Conservation (phyloP, 768 basidiomycete genomes). For the Xanthoconium purpureum region DNA sequence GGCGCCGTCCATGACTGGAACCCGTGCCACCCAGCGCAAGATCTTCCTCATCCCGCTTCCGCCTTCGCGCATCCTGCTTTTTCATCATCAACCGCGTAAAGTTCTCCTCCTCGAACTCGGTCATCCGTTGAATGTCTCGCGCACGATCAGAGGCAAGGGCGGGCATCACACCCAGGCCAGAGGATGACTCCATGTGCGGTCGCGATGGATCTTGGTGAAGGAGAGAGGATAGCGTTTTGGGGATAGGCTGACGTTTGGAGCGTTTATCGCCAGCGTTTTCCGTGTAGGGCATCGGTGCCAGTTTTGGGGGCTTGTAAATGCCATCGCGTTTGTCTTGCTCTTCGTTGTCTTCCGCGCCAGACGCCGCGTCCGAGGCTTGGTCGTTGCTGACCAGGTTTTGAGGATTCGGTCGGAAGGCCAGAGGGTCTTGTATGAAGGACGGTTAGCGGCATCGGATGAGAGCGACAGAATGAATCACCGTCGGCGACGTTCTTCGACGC, state of each 20-base stretch:
- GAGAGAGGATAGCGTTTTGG: constrained; percentile 59
- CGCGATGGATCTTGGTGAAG: constrained; percentile 51
- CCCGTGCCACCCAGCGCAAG: constrained; percentile 78
- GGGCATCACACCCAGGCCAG: constrained; percentile 66
- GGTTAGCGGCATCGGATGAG: not conserved
- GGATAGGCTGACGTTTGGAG: constrained; percentile 51
- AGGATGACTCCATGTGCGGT: constrained; percentile 68
- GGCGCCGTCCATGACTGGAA: constrained; percentile 50
- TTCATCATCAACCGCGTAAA: constrained; percentile 88
- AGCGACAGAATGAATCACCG: constrained; percentile 42
- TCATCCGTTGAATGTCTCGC: constrained; percentile 73
- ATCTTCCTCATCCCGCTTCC: constrained; percentile 80
- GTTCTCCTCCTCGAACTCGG: constrained; percentile 63
- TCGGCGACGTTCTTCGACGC: constrained; percentile 45
- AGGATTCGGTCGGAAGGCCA: constrained; percentile 91
- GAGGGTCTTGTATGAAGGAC: constrained; percentile 58
- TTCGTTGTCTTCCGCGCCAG: constrained; percentile 28
- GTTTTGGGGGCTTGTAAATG: constrained; percentile 80
- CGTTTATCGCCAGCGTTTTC: constrained; percentile 39
- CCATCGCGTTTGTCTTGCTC: constrained; percentile 37
- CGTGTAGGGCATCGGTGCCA: constrained; percentile 86
- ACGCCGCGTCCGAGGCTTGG: constrained; percentile 29
- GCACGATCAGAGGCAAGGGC: constrained; percentile 61
- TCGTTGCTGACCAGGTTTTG: constrained; percentile 56
- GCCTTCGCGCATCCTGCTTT: constrained; percentile 75